These are phyloP conservation scores for Suillus variegatus DNA, from an alignment of 768 basidiomycete species.

Conservation along the genomic window DNA sequence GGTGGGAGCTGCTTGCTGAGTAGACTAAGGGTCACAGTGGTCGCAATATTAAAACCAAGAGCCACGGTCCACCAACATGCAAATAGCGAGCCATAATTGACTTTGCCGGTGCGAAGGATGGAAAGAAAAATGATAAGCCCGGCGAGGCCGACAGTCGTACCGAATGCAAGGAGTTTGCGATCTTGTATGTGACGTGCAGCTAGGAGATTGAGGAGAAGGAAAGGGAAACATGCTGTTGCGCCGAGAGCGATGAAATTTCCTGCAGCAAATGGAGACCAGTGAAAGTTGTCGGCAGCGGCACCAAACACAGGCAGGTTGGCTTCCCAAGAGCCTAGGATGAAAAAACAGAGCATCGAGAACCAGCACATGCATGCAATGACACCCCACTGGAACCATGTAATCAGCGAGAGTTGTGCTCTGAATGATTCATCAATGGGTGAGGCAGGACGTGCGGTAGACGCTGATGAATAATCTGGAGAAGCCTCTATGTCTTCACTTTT, in stretches of 20 bases:
- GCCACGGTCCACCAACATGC: slow-evolving; percentile 52
- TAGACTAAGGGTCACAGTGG: slow-evolving; percentile 65
- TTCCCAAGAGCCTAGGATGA: slow-evolving; percentile 71
- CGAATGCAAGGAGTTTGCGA: slow-evolving; percentile 55
- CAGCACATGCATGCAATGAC: slow-evolving; percentile 67
- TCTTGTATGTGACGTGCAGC: slow-evolving; percentile 61
- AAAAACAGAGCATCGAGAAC: slow-evolving; percentile 70
- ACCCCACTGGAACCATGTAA: slow-evolving; percentile 46
- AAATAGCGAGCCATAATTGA: slow-evolving; percentile 51
- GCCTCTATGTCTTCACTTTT: not conserved
- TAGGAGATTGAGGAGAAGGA: slow-evolving; percentile 62
- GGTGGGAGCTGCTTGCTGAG: slow-evolving; percentile 70
- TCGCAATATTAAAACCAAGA: slow-evolving; percentile 71
- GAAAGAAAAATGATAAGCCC: slow-evolving; percentile 57
- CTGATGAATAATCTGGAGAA: slow-evolving; percentile 2
- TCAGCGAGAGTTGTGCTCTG: slow-evolving; percentile 12
- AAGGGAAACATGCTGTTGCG: slow-evolving; percentile 61
- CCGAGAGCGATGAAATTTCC: slow-evolving; percentile 75
- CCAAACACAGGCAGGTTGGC: slow-evolving; percentile 66
- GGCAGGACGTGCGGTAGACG: not conserved
- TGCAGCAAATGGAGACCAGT: slow-evolving; percentile 63
- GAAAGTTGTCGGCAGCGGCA: slow-evolving; percentile 40
- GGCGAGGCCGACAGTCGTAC: slow-evolving; percentile 48
- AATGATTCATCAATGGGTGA: slow-evolving; percentile 12
- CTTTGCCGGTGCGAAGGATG: slow-evolving; percentile 40